phyloP scores from a whole-genome alignment of 1,139 yeast species.

The Yamadazyma aaseri region DNA sequence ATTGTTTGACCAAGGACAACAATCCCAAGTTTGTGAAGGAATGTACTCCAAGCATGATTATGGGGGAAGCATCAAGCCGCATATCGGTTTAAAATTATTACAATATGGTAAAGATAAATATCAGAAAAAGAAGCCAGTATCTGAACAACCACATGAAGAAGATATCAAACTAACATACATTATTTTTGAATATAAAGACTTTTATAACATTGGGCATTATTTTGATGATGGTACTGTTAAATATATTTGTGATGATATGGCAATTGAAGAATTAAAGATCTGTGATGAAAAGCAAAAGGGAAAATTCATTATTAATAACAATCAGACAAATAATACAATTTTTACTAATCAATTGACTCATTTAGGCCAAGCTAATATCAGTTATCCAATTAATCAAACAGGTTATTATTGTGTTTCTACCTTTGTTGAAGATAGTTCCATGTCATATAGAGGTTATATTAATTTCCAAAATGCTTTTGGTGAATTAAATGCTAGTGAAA shows the following conservation, averaged over 20 bases:
- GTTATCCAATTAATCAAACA: conserved; percentile 66
- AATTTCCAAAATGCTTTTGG: conserved; percentile 93
- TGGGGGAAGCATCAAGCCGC: conserved; percentile 75
- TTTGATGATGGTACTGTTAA: conserved; percentile 35
- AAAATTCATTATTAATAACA: conserved; percentile 54
- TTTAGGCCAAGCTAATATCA: conserved; percentile 58
- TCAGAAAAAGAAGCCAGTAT: conserved; percentile 20
- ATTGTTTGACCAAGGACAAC: conserved; percentile 39
- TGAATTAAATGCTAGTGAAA: conserved; percentile 81
- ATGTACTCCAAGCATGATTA: conserved; percentile 85
- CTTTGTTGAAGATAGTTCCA: conserved; percentile 38
- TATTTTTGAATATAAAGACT: conserved; percentile 81
- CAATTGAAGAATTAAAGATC: conserved; percentile 51
- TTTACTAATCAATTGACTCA: conserved; percentile 55
- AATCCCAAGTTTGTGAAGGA: conserved; percentile 79
- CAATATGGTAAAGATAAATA: conserved; percentile 33
- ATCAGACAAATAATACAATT: conserved; percentile 51
- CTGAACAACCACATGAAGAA: conserved; percentile 21
- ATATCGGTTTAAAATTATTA: conserved; percentile 50
- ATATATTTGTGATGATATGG: conserved; percentile 73
- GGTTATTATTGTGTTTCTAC: conserved; percentile 93
- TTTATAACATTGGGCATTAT: conserved; percentile 60
- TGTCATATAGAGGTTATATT: conserved; percentile 60
- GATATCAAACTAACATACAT: conserved; percentile 60
- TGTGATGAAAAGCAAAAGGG: conserved; percentile 61